A percentile compares a stretch with the other conserved stretches of the same genome.
Evolutionary conservation across 2,329 filamentous ascomycete species (phyloP).

Genomic region (Dothiorella sarmentorum): DNA sequence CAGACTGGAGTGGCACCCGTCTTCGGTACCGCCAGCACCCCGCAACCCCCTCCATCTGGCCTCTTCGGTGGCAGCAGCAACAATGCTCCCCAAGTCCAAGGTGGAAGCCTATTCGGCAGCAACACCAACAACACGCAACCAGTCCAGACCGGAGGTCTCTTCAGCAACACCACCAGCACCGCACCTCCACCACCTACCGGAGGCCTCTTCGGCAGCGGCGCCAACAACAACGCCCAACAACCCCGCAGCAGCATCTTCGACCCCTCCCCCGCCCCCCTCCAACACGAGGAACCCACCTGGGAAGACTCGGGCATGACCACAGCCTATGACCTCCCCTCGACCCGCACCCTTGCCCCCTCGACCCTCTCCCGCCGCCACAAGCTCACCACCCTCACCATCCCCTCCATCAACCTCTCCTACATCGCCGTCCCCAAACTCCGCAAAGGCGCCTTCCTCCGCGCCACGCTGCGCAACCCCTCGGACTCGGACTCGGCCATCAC

Average conservation of each 20-base stretch:
- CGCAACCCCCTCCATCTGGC: too few species aligned
- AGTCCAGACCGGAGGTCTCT: not conserved
- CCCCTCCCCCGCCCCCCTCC: not conserved
- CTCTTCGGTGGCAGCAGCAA: not conserved
- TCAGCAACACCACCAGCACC: not conserved
- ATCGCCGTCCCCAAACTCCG: constrained; percentile 60
- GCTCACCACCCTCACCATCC: constrained; percentile 54
- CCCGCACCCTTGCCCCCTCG: constrained; percentile 55
- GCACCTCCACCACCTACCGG: not conserved
- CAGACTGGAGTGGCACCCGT: not conserved
- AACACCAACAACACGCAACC: not conserved
- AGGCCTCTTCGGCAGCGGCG: not conserved
- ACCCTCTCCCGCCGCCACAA: constrained; percentile 44
- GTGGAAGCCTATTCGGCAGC: not conserved
- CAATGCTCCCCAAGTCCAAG: not conserved
- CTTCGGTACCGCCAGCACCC: too few species aligned
- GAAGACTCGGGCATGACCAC: constrained; percentile 60
- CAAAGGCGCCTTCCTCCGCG: constrained; percentile 58
- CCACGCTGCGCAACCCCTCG: constrained; percentile 54
- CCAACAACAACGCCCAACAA: not conserved
- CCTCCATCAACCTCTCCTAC: constrained; percentile 52
- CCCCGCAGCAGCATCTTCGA: not conserved
- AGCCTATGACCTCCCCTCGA: constrained; percentile 58
- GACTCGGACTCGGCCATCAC: constrained; percentile 47
- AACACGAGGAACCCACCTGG: constrained; percentile 29